phyloP scores from a whole-genome alignment of 208 protist genomes.

The Acanthamoeba pearcei region DNA sequence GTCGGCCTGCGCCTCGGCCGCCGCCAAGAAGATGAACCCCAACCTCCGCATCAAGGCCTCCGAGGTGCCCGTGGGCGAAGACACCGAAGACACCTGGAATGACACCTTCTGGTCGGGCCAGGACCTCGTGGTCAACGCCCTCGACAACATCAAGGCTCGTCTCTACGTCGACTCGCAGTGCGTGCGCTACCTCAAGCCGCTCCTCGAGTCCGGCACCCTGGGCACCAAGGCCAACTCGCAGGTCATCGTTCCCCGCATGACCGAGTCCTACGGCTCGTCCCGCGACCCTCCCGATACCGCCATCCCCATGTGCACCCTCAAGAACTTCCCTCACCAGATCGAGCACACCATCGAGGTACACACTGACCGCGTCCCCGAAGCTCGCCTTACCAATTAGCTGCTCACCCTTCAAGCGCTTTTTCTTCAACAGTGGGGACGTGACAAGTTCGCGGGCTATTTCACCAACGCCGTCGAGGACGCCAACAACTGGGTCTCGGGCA shows the following conservation, averaged over 20 bases:
- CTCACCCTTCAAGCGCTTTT: no score
- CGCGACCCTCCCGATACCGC: conserved; percentile 98
- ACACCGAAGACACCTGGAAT: conserved; percentile 95
- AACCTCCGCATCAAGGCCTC: conserved; percentile 89
- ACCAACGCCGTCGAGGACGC: conserved; percentile 84
- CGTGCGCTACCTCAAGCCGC: conserved; percentile 96
- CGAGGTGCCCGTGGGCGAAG: conserved; percentile 91
- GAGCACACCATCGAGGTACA: conserved; percentile 98
- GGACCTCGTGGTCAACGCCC: conserved; percentile 97
- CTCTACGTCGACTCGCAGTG: conserved; percentile 97
- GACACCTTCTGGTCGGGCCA: conserved; percentile 98
- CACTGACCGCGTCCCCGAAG: conserved; percentile 25
- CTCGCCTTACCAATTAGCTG: conserved; percentile 80
- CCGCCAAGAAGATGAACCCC: conserved; percentile 96
- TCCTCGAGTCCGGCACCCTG: conserved; percentile 99
- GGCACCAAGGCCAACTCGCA: conserved; percentile 89
- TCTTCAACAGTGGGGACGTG: conserved; percentile 85
- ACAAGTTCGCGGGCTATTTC: conserved; percentile 92
- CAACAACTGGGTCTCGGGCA: conserved; percentile 82
- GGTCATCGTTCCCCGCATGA: conserved; percentile 88
- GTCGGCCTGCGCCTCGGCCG: conserved; percentile 91
- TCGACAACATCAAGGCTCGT: conserved; percentile 99
- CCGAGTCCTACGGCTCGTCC: conserved; percentile 98
- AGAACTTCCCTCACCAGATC: conserved; percentile 99
- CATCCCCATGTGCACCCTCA: conserved; percentile 99